phyloP scores from a whole-genome alignment of 768 basidiomycete genomes.

The Lactifluus echinatus region DNA sequence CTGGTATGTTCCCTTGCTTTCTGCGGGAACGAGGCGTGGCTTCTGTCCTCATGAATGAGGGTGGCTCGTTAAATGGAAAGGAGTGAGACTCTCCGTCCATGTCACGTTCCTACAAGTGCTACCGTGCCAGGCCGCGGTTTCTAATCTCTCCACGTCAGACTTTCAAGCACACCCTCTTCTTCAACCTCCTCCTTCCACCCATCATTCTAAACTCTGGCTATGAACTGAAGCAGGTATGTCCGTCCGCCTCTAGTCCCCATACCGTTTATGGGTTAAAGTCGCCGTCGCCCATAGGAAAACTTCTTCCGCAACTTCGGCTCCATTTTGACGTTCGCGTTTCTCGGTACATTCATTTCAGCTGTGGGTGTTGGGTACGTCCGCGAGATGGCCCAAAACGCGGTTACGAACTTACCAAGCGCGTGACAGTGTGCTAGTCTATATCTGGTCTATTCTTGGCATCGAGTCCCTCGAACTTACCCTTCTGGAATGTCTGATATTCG shows the following conservation, averaged over 20 bases:
- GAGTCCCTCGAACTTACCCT: conserved; percentile 81
- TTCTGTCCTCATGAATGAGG: neutral
- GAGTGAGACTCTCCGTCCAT: neutral
- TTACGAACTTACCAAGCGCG: conserved; percentile 38
- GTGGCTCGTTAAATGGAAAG: neutral
- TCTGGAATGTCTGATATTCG: conserved; percentile 92
- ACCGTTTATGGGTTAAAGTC: neutral
- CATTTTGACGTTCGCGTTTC: conserved; percentile 87
- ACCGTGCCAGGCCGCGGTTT: neutral
- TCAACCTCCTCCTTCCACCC: conserved; percentile 95
- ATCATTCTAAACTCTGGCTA: conserved; percentile 98
- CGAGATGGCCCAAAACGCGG: neutral
- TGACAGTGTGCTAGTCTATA: conserved; percentile 82
- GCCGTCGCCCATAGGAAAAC: conserved; percentile 58
- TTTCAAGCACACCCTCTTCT: conserved; percentile 94
- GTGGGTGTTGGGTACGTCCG: conserved; percentile 85
- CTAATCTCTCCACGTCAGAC: conserved; percentile 43
- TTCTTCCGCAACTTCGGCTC: conserved; percentile 98
- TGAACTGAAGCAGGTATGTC: conserved; percentile 84
- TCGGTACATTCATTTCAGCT: conserved; percentile 94
- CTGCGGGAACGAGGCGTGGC: neutral
- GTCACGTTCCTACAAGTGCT: neutral
- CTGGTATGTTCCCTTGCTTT: conserved; percentile 51
- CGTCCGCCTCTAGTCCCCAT: neutral
- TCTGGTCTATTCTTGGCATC: conserved; percentile 88